phyloP scores from a whole-genome alignment of 2,329 filamentous ascomycete genomes.

The Hypoxylon rubiginosum region DNA sequence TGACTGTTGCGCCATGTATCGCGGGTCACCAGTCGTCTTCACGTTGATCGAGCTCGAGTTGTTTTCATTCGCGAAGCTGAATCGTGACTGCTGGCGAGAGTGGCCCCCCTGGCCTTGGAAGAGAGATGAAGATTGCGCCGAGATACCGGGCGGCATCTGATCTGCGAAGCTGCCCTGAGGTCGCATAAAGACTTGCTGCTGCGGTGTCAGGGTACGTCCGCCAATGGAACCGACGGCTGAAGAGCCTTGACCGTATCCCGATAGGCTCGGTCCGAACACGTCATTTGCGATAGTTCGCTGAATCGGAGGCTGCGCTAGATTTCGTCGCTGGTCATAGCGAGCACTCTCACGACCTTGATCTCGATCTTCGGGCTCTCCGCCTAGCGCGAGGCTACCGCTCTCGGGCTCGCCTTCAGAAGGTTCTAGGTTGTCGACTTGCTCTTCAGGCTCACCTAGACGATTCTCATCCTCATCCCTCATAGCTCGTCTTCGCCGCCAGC shows the following conservation, averaged over 20 bases:
- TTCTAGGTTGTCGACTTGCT: slow-evolving; percentile 60
- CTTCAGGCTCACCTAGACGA: slow-evolving; percentile 63
- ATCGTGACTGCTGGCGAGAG: slow-evolving; percentile 86
- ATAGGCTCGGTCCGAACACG: slow-evolving; percentile 67
- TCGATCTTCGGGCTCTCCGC: slow-evolving; percentile 90
- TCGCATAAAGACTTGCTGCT: slow-evolving; percentile 81
- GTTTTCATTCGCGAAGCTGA: slow-evolving; percentile 86
- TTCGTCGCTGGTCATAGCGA: slow-evolving; percentile 70
- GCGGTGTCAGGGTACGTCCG: slow-evolving; percentile 81
- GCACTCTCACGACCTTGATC: slow-evolving; percentile 67
- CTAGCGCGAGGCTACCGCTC: slow-evolving; percentile 86
- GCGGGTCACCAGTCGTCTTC: slow-evolving; percentile 83
- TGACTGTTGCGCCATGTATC: slow-evolving; percentile 85
- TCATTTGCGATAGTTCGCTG: slow-evolving; percentile 71
- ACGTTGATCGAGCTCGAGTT: slow-evolving; percentile 73
- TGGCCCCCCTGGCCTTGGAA: slow-evolving; percentile 77
- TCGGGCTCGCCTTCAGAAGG: slow-evolving; percentile 81
- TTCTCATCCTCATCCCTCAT: slow-evolving; percentile 80
- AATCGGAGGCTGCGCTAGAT: slow-evolving; percentile 81
- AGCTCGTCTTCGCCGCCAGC: slow-evolving; percentile 83
- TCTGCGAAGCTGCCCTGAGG: slow-evolving; percentile 72
- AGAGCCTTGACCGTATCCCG: slow-evolving; percentile 63
- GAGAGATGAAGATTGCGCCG: slow-evolving; percentile 63
- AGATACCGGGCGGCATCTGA: slow-evolving; percentile 71
- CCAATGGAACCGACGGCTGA: slow-evolving; percentile 71